Conservation (phyloP, 108 stramenopile genomes). For the Chaetoceros tenuissimus region DNA sequence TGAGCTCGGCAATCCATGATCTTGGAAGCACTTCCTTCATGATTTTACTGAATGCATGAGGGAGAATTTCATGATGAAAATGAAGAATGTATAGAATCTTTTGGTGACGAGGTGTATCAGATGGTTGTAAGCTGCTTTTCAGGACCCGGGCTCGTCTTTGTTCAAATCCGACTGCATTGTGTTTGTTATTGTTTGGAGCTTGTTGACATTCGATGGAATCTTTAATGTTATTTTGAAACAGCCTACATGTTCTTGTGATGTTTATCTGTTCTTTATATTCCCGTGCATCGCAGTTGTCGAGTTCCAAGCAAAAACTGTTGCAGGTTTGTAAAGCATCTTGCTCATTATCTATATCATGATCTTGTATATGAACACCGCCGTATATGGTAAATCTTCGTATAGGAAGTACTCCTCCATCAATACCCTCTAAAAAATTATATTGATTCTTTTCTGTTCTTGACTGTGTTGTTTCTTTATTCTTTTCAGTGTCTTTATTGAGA, state of each 20-base stretch:
- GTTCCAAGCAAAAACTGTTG: neutral
- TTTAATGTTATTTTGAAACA: neutral
- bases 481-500: too few relatives aligned
- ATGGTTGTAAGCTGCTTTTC: neutral
- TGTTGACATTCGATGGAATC: neutral
- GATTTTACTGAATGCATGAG: neutral
- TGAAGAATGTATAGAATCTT: neutral
- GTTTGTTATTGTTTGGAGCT: neutral
- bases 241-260: neutral
- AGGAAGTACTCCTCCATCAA: constrained; percentile 1
- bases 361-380: neutral
- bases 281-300: neutral
- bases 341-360: neutral
- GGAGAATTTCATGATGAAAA: neutral
- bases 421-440: too few relatives aligned
- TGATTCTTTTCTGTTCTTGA: too few relatives aligned
- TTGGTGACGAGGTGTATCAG: neutral
- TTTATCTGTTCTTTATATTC: neutral
- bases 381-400: neutral
- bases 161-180: neutral
- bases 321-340: neutral
- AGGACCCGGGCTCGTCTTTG: neutral
- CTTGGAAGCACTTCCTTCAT: neutral
- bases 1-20: neutral
- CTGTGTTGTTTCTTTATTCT: too few relatives aligned